phyloP scores from a whole-genome alignment of 1,284 basidiomycete species.

The Veloboletus limbatus region DNA sequence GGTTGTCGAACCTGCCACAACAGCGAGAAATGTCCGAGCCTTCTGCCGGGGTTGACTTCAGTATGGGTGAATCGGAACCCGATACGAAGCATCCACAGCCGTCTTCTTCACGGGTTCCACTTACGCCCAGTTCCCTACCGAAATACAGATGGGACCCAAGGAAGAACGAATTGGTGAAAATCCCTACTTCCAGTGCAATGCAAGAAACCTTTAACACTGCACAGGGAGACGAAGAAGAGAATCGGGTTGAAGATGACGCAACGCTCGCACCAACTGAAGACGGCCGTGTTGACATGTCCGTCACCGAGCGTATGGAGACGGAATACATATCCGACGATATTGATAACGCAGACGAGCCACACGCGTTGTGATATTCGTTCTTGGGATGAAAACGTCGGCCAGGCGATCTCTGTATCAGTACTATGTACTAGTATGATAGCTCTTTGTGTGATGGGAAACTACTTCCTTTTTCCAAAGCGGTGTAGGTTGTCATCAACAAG shows the following conservation, averaged over 20 bases:
- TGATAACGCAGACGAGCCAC: background rate
- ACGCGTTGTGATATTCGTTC: background rate
- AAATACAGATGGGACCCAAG: conserved; percentile 16
- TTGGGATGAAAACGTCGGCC: background rate
- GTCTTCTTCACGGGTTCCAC: background rate
- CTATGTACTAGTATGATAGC: too few relatives aligned
- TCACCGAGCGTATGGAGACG: background rate
- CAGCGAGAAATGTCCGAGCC: background rate
- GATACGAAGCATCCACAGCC: conserved; percentile 1
- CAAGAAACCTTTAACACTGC: background rate
- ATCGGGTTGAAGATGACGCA: conserved; percentile 15
- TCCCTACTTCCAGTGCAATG: background rate
- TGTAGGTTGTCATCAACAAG: too few relatives aligned
- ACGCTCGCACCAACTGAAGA: conserved; percentile 20
- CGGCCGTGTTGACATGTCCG: background rate
- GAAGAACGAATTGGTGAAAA: background rate
- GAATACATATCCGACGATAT: conserved; percentile 9
- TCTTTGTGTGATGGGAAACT: conserved; percentile 9
- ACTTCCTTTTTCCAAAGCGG: background rate
- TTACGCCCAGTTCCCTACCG: background rate
- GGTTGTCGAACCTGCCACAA: background rate
- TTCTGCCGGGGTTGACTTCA: background rate
- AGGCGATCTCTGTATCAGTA: too few relatives aligned
- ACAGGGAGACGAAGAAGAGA: background rate
- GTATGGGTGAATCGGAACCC: background rate